These are phyloP conservation scores for Solanum sparsipilum DNA, from an alignment of 257 asterid species.

Conservation along the genomic window DNA sequence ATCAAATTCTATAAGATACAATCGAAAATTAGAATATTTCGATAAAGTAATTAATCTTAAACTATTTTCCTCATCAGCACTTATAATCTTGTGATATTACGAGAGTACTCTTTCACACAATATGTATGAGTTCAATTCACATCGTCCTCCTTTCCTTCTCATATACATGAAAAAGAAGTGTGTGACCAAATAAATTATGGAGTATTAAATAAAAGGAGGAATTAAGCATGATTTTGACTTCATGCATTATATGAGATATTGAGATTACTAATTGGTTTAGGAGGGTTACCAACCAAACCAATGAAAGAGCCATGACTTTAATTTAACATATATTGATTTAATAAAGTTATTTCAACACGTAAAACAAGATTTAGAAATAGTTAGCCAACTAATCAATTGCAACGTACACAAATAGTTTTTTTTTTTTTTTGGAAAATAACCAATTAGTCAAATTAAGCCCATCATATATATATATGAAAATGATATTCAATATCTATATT, in stretches of 20 bases:
- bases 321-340: neutral
- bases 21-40: neutral
- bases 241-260: neutral
- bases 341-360: neutral
- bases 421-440: neutral
- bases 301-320: neutral
- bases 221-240: neutral
- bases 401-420: neutral
- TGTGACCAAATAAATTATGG: neutral
- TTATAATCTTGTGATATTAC: neutral
- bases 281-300: constrained; percentile 24
- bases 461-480: neutral
- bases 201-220: neutral
- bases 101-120: neutral
- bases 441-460: neutral
- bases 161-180: neutral
- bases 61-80: neutral
- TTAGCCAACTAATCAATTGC: neutral
- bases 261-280: neutral
- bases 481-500: neutral
- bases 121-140: neutral
- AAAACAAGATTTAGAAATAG: constrained; percentile 4
- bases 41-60: neutral
- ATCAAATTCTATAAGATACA: neutral
- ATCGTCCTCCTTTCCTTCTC: neutral